Evolutionary conservation across 2,329 filamentous ascomycete species (phyloP).

Genomic region (Scedosporium boydii): DNA sequence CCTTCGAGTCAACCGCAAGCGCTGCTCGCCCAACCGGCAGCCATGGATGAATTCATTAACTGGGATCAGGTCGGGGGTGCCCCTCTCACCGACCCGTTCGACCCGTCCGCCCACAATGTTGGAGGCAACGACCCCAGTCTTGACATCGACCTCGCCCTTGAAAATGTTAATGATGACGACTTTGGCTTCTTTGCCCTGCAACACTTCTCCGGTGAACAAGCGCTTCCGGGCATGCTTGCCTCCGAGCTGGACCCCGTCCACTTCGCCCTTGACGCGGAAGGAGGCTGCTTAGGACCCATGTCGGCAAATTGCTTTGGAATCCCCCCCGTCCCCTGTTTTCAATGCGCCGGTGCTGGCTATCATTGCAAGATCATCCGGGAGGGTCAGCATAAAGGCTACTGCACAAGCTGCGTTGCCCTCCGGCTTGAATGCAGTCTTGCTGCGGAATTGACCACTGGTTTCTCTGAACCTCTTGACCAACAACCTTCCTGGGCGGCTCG

Average conservation of each 20-base stretch:
- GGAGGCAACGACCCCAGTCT: constrained; percentile 18
- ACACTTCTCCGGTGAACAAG: constrained; percentile 38
- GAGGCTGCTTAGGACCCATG: constrained; percentile 9
- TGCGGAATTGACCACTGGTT: constrained; percentile 19
- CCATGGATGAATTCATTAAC: constrained; percentile 53
- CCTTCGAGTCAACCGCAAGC: not conserved
- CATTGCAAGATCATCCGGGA: constrained; percentile 52
- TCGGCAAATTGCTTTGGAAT: constrained; percentile 26
- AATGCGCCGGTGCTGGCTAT: constrained; percentile 42
- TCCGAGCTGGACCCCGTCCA: not conserved
- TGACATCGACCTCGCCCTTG: constrained; percentile 45
- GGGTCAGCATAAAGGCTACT: constrained; percentile 50
- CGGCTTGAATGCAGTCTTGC: constrained; percentile 50
- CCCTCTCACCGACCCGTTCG: constrained; percentile 21
- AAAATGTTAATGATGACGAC: constrained; percentile 47
- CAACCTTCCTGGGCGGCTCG: constrained; percentile 2
- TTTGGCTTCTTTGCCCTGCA: constrained; percentile 50
- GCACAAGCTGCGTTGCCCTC: constrained; percentile 53
- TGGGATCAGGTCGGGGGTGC: constrained; percentile 43
- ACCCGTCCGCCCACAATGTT: constrained; percentile 24
- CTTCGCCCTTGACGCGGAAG: not conserved
- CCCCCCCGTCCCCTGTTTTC: constrained; percentile 37
- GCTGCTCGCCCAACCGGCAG: constrained; percentile 1
- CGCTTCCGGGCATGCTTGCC: constrained; percentile 16
- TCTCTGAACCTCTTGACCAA: not conserved